These are phyloP conservation scores for Zopfochytrium polystomum DNA, from an alignment of 371 early-diverging fungal genomes.

Conservation along the genomic window DNA sequence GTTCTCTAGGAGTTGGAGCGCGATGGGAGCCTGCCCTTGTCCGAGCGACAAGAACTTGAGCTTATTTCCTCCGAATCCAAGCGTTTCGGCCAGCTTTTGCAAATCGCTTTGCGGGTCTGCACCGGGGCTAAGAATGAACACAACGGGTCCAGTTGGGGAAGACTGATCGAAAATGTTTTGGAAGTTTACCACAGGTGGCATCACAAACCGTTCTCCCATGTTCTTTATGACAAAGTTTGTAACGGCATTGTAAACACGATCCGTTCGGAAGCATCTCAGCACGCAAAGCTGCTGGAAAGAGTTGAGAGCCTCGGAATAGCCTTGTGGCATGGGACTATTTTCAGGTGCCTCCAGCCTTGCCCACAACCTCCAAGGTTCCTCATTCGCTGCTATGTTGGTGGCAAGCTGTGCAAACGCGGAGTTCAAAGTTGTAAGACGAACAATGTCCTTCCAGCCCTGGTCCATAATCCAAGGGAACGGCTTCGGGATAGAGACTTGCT, in stretches of 20 bases:
- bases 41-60: slow-evolving; percentile 61
- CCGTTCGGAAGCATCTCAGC: slow-evolving; percentile 55
- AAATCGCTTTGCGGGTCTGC: slow-evolving; percentile 61
- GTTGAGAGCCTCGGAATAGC: slow-evolving; percentile 44
- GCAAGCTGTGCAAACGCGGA: slow-evolving; percentile 43
- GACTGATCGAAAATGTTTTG: slow-evolving; percentile 61
- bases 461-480: slow-evolving; percentile 53
- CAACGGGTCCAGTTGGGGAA: slow-evolving; percentile 56
- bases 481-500: slow-evolving; percentile 41
- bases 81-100: slow-evolving; percentile 55
- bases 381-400: slow-evolving; percentile 39
- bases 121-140: slow-evolving; percentile 60
- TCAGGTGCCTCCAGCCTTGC: slow-evolving; percentile 52
- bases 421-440: slow-evolving; percentile 40
- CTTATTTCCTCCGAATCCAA: slow-evolving; percentile 54
- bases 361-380: slow-evolving; percentile 49
- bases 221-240: slow-evolving; percentile 57
- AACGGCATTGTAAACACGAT: slow-evolving; percentile 58
- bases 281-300: slow-evolving; percentile 58
- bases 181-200: slow-evolving; percentile 63
- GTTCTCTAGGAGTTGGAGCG: slow-evolving; percentile 59
- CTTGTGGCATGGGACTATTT: slow-evolving; percentile 44
- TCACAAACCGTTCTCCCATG: slow-evolving; percentile 61
- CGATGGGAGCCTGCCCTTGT: slow-evolving; percentile 63
- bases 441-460: slow-evolving; percentile 59